Base-by-base conservation (phyloP, 495 filamentous ascomycete species). In the Neurospora intermedia region DNA sequence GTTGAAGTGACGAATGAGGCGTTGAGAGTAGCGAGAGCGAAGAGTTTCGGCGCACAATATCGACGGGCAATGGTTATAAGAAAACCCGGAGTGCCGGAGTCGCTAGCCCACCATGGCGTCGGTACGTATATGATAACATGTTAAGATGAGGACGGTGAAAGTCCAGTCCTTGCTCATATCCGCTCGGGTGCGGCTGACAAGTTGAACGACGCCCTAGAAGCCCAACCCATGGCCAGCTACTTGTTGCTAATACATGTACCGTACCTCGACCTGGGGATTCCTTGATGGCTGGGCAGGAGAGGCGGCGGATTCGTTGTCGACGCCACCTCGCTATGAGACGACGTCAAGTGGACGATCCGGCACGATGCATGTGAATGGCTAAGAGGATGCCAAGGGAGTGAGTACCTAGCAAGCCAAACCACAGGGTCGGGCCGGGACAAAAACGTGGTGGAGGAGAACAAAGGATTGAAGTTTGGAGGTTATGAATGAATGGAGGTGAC, bases 21-120 rank as follows among this genome's bases (percentile, higher is more conserved):
- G 1, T 15, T 2, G 27, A 66, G 54, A 66, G 2, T 75, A 80
- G 76, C 76, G 77, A 76, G 71, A 62, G 70, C 18, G 48, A 62
- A 71, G 62, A 62, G 23, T 6, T 7, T 16, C 54, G 0, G 54
- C 27, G 54, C 54, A 66, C 27, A 35, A 66, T 18, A 66, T 66
- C 54, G 54, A 66, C 54, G 54, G 54, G 54, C 15, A 66, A 66
- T 38, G 35, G 35, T 66, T 9, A 15, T 18, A 66, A 66, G 54
- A 66, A 62, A 62, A 62, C 23, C 54, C 54, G 54, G 27, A 66
- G 54, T 66, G 54, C 54, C 27, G 54, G 54, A 35, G 70, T 72
- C 54, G 42, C 54, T 54, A 27, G n/a, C 42, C 31, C 16, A 18
- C 9, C 15, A 38, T 2, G 10, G 45, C 27, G 15, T 20, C 27